A percentile compares a stretch with the other conserved stretches of the same genome.
phyloP scores from a whole-genome alignment of 768 basidiomycete species.

The Boletus vinaceobasis region DNA sequence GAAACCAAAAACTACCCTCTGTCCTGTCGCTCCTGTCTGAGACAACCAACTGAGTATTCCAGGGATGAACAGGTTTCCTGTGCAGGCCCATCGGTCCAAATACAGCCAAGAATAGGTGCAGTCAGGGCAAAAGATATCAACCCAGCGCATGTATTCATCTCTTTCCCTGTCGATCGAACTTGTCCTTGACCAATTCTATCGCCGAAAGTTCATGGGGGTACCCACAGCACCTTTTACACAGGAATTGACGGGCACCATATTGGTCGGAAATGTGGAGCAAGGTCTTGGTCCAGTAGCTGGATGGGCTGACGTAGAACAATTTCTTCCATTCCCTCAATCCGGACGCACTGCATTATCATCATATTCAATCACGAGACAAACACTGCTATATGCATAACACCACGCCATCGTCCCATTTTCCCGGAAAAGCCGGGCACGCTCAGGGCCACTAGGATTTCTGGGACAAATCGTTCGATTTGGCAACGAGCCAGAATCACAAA shows the following conservation, averaged over 20 bases:
- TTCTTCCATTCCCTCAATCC: constrained; percentile 21
- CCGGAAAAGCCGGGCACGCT: not conserved
- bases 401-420: not conserved
- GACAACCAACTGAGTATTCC: not conserved
- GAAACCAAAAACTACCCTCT: not conserved
- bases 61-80: not conserved
- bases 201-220: not conserved
- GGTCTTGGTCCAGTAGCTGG: not conserved
- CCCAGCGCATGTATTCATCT: constrained; percentile 4
- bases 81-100: not conserved
- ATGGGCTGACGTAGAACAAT: constrained; percentile 1
- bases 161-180: not conserved
- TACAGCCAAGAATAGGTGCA: not conserved
- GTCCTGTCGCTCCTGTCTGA: not conserved
- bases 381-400: not conserved
- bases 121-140: not conserved
- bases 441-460: not conserved
- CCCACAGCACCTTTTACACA: constrained; percentile 13
- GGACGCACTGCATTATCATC: constrained; percentile 8
- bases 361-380: not conserved
- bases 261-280: not conserved
- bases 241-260: constrained; percentile 4
- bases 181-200: not conserved
- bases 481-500: not conserved
- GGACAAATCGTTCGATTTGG: constrained; percentile 6